These are phyloP conservation scores for Mycena sp. DNA, from an alignment of 1,284 basidiomycete genomes.

Conservation along the genomic window DNA sequence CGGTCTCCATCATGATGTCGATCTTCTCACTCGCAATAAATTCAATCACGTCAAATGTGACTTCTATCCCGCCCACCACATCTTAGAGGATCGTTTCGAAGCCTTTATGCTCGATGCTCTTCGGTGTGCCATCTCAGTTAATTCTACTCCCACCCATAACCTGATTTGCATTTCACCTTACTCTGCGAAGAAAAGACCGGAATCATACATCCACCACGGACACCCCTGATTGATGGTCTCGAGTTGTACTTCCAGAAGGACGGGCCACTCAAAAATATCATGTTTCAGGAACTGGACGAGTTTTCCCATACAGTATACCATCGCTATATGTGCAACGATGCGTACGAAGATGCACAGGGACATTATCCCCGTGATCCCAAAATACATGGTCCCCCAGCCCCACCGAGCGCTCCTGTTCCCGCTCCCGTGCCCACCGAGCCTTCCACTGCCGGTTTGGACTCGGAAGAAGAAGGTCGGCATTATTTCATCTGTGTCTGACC, in stretches of 20 bases:
- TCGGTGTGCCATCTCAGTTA: neutral
- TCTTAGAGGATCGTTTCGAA: slow-evolving; percentile 25
- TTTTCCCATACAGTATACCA: neutral
- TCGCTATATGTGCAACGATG: no score
- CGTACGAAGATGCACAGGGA: no score
- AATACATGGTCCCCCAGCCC: no score
- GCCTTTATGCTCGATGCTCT: slow-evolving; percentile 18
- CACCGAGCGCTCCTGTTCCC: no score
- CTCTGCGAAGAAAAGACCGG: slow-evolving; percentile 19
- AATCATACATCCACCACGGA: neutral
- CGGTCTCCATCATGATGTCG: slow-evolving; percentile 9
- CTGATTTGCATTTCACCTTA: no score
- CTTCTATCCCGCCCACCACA: slow-evolving; percentile 27
- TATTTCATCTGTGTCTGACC: no score
- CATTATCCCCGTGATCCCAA: neutral
- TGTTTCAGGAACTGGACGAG: slow-evolving; percentile 1
- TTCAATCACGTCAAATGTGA: slow-evolving; percentile 27
- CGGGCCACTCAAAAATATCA: neutral
- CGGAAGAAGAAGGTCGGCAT: no score
- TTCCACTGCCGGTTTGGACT: no score
- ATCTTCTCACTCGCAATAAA: slow-evolving; percentile 14
- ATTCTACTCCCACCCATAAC: neutral
- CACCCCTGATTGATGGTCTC: slow-evolving; percentile 2
- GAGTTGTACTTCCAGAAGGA: neutral
- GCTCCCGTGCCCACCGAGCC: no score